phyloP scores from a whole-genome alignment of 495 filamentous ascomycete species.

The Neurospora sp. region DNA sequence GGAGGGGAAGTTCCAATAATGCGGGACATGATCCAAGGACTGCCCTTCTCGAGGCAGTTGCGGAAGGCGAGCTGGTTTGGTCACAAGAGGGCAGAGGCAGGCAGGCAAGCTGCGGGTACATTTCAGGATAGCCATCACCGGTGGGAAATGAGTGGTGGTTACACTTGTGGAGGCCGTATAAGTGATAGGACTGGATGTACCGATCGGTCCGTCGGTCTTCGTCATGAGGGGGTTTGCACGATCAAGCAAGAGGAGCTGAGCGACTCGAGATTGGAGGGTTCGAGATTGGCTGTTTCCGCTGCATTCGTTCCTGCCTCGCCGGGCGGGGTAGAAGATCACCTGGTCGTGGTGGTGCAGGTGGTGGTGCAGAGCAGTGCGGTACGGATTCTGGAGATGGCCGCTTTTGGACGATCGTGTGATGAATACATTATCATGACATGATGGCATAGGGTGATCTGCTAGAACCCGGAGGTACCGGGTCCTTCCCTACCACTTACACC shows the following conservation, averaged over 20 bases:
- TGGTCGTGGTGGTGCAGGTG: not conserved
- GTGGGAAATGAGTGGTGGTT: not conserved
- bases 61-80: not conserved
- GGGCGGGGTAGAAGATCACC: conserved; percentile 27
- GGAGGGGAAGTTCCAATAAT: not conserved
- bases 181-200: not conserved
- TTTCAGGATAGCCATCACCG: not conserved
- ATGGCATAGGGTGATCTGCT: conserved; percentile 5
- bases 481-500: not conserved
- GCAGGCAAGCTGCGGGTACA: not conserved
- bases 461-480: not conserved
- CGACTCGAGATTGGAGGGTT: conserved; percentile 6
- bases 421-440: conserved; percentile 29
- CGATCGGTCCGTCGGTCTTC: not conserved
- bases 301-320: conserved; percentile 19
- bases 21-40: not conserved
- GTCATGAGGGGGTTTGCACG: not conserved
- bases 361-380: not conserved
- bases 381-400: conserved; percentile 5
- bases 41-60: not conserved
- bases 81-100: not conserved
- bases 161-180: not conserved
- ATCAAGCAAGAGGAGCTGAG: conserved; percentile 4
- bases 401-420: conserved; percentile 22
- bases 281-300: conserved; percentile 5